A percentile compares a stretch with the other conserved stretches of the same genome.
Evolutionary conservation across 805 yeast genomes (phyloP).

Genomic region (Sugiyamaella boreocaroliniensis): DNA sequence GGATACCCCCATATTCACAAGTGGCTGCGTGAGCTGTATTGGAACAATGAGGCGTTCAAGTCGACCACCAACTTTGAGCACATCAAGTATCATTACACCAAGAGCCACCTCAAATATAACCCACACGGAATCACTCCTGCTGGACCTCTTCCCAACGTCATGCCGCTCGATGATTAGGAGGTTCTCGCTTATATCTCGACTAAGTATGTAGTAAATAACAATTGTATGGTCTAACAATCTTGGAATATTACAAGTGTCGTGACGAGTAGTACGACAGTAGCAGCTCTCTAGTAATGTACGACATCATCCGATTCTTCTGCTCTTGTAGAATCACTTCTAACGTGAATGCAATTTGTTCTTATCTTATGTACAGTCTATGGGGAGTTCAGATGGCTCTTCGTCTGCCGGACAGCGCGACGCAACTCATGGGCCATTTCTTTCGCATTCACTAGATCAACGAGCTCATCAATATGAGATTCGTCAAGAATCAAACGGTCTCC

Average conservation of each 20-base stretch:
- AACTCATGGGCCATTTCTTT: conserved; percentile 23
- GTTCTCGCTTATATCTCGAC: neutral
- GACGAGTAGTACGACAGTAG: too few relatives aligned
- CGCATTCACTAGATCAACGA: conserved; percentile 40
- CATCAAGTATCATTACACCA: conserved; percentile 85
- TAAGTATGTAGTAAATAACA: too few relatives aligned
- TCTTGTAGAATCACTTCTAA: too few relatives aligned
- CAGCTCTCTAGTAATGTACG: too few relatives aligned
- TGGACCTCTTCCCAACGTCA: conserved; percentile 79
- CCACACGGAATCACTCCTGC: conserved; percentile 78
- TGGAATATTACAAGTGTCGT: too few relatives aligned
- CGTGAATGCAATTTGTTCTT: neutral
- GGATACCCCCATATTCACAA: conserved; percentile 73
- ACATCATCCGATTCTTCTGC: too few relatives aligned
- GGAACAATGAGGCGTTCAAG: conserved; percentile 67
- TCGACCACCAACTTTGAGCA: conserved; percentile 83
- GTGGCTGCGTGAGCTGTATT: conserved; percentile 79
- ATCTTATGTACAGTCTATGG: neutral
- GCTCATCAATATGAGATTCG: conserved; percentile 39
- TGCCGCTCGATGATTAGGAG: conserved; percentile 36
- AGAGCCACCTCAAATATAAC: conserved; percentile 73
- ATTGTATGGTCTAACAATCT: too few relatives aligned
- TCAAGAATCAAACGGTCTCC: conserved; percentile 32
- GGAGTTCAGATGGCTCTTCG: conserved; percentile 4
- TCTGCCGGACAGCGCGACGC: conserved; percentile 24